These are phyloP conservation scores for Globisporangium nodosum DNA, from an alignment of 352 stramenopile genomes.

Conservation along the genomic window DNA sequence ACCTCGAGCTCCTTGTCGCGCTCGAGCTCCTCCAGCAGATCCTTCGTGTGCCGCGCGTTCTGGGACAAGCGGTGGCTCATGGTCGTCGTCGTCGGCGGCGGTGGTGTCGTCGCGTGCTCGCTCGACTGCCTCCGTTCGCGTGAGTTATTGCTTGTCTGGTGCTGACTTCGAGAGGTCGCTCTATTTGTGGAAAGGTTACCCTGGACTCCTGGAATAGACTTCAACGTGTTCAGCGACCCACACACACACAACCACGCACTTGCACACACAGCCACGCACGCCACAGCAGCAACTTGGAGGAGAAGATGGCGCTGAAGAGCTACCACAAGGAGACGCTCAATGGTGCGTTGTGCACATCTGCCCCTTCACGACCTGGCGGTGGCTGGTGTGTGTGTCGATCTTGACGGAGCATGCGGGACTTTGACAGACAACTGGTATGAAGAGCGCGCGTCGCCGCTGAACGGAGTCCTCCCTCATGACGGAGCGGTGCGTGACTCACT, in stretches of 20 bases:
- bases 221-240: background rate
- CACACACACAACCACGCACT: too few species aligned
- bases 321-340: conserved; percentile 76
- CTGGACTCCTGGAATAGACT: background rate
- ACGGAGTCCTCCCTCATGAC: conserved; percentile 61
- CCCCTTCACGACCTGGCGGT: too few species aligned
- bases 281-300: background rate
- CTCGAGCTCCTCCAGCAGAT: conserved; percentile 81
- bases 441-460: conserved; percentile 54
- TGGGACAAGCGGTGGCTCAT: conserved; percentile 84
- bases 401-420: conserved; percentile 1
- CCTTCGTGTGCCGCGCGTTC: conserved; percentile 74
- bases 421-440: conserved; percentile 81
- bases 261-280: too few species aligned
- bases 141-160: too few species aligned
- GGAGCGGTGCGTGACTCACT: conserved; percentile 26
- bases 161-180: too few species aligned
- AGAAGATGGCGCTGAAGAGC: conserved; percentile 67
- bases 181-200: too few species aligned
- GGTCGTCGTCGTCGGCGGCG: background rate
- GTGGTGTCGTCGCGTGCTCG: background rate
- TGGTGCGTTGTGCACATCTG: conserved; percentile 18
- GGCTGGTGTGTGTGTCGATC: background rate
- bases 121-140: background rate
- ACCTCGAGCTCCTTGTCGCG: conserved; percentile 85